Evolutionary conservation across 306 rosid genomes (phyloP).

Genomic region (Lathyrus sativus): DNA sequence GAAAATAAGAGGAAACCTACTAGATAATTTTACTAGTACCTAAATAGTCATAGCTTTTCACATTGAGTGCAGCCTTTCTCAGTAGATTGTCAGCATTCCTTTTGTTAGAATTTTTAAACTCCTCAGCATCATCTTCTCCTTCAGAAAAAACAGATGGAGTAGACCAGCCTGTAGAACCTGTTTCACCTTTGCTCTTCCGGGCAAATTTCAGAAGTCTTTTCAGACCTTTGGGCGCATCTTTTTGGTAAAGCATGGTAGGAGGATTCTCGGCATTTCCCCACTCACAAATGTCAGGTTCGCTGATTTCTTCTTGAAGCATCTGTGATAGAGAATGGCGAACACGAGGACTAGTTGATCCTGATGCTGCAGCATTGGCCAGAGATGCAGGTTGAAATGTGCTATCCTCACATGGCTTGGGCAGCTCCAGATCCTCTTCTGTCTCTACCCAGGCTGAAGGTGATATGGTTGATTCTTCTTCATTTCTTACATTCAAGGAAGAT

Average conservation of each 20-base stretch:
- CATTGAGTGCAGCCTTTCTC: constrained; percentile 71
- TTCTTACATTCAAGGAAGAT: constrained; percentile 49
- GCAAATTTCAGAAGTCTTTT: constrained; percentile 95
- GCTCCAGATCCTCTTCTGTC: constrained; percentile 75
- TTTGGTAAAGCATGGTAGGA: constrained; percentile 76
- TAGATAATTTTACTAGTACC: constrained; percentile 57
- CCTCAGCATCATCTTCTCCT: constrained; percentile 95
- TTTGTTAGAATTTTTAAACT: constrained; percentile 50
- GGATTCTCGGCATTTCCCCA: constrained; percentile 98
- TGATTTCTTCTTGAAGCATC: constrained; percentile 95
- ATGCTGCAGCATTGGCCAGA: constrained; percentile 51
- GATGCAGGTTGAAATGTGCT: constrained; percentile 52
- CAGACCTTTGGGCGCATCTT: constrained; percentile 92
- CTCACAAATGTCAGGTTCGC: constrained; percentile 73
- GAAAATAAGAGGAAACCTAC: constrained; percentile 35
- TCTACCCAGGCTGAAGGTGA: constrained; percentile 89
- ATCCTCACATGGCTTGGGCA: constrained; percentile 51
- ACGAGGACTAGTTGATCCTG: constrained; percentile 66
- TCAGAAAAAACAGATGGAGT: constrained; percentile 94
- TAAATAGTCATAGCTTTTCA: constrained; percentile 62
- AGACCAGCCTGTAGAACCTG: constrained; percentile 74
- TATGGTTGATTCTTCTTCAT: constrained; percentile 77
- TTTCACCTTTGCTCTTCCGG: constrained; percentile 89
- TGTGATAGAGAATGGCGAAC: constrained; percentile 95
- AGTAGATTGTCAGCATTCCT: constrained; percentile 69